These are phyloP conservation scores for Oldenlandia corymbosa DNA, from an alignment of 257 asterid genomes.

Conservation along the genomic window DNA sequence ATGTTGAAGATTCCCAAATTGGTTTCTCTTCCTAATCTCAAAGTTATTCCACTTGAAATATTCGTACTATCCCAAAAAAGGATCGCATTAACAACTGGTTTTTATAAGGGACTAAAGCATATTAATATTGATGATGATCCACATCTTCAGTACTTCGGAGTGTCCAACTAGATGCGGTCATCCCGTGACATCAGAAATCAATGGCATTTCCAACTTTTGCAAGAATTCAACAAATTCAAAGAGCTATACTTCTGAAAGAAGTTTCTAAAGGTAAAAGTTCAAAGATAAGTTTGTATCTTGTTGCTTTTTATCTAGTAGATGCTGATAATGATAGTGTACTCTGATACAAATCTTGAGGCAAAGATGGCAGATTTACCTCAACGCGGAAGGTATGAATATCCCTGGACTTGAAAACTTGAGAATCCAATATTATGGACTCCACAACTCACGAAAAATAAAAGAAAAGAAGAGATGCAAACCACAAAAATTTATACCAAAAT, in stretches of 20 bases:
- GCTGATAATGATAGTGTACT: too few species aligned
- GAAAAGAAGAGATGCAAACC: too few species aligned
- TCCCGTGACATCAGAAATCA: not conserved
- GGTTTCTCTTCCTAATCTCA: not conserved
- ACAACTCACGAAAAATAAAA: too few species aligned
- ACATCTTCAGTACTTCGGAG: not conserved
- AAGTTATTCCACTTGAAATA: slow-evolving; percentile 1
- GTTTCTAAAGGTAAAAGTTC: not conserved
- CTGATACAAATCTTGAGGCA: too few species aligned
- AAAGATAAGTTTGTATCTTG: not conserved
- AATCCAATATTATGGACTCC: too few species aligned
- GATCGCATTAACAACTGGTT: not conserved
- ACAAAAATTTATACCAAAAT: too few species aligned
- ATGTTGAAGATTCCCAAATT: not conserved
- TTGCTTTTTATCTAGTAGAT: too few species aligned
- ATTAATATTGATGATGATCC: not conserved
- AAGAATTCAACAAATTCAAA: not conserved
- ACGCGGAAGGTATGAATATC: too few species aligned
- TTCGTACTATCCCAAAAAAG: not conserved
- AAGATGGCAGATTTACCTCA: too few species aligned
- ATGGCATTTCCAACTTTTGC: not conserved
- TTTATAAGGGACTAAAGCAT: not conserved
- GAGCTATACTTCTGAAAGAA: not conserved
- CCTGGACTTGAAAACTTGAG: too few species aligned
- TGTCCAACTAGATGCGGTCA: too few species aligned